Conservation (phyloP, 2,329 filamentous ascomycete genomes). For the Colletotrichum tabaci region DNA sequence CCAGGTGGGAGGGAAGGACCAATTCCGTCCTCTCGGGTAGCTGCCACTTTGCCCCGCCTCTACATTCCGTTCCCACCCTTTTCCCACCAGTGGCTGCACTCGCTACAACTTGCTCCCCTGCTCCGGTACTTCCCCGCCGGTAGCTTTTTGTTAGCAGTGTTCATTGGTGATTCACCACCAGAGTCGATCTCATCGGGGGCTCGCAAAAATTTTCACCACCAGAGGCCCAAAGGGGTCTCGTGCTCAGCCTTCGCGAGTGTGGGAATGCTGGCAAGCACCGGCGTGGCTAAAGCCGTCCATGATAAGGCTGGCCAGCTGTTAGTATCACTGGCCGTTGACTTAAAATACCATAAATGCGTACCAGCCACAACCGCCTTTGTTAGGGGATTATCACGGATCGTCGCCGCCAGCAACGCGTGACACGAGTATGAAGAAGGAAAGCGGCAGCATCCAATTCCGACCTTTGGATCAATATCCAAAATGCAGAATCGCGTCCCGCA, state of each 20-base stretch:
- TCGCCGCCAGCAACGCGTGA: background rate
- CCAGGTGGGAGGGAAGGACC: slow-evolving; percentile 12
- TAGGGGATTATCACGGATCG: background rate
- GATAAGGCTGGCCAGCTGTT: background rate
- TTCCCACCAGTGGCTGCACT: slow-evolving; percentile 1
- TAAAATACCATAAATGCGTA: background rate
- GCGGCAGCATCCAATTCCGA: slow-evolving; percentile 5
- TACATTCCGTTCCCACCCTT: slow-evolving; percentile 8
- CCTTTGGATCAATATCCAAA: background rate
- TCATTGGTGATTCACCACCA: slow-evolving; percentile 38
- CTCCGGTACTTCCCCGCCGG: slow-evolving; percentile 31
- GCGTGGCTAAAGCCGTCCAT: background rate
- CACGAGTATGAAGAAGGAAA: slow-evolving; percentile 5
- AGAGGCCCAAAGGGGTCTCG: background rate
- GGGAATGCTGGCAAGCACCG: background rate
- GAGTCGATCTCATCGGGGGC: background rate
- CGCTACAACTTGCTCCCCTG: slow-evolving; percentile 10
- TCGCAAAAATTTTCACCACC: slow-evolving; percentile 37
- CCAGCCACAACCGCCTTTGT: background rate
- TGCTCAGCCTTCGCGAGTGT: background rate
- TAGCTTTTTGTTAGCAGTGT: slow-evolving; percentile 22
- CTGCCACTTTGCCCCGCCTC: slow-evolving; percentile 26
- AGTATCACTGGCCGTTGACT: too few relatives aligned
- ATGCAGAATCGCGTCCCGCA: slow-evolving; percentile 7
- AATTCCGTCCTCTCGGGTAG: slow-evolving; percentile 39